phyloP scores from a whole-genome alignment of 768 basidiomycete genomes.

The Daedalea quercina region DNA sequence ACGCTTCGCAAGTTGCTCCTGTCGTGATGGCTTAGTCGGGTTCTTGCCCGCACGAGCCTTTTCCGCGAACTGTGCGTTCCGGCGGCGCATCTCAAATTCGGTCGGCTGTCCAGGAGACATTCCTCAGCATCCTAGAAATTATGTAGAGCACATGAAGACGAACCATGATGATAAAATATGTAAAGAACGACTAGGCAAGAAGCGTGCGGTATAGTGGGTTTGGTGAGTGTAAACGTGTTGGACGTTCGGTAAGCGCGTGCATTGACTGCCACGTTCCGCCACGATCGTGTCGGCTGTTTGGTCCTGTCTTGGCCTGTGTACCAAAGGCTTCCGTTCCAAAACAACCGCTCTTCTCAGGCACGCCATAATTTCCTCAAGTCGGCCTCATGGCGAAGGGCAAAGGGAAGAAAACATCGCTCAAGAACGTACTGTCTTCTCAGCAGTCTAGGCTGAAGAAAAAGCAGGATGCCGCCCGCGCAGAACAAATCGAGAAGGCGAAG shows the following conservation, averaged over 20 bases:
- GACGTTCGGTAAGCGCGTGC: background rate
- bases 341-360: constrained; percentile 11
- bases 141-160: background rate
- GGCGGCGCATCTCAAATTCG: constrained; percentile 75
- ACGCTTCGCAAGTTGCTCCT: constrained; percentile 62
- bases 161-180: constrained; percentile 24
- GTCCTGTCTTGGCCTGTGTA: constrained; percentile 8
- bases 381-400: constrained; percentile 20
- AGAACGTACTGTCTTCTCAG: constrained; percentile 62
- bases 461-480: constrained; percentile 43
- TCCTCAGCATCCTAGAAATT: constrained; percentile 1
- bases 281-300: constrained; percentile 9
- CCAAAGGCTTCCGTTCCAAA: constrained; percentile 19
- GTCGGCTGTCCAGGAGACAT: constrained; percentile 53
- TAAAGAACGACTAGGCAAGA: constrained; percentile 26
- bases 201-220: background rate
- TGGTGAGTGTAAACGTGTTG: background rate
- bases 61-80: constrained; percentile 75
- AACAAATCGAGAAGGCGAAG: constrained; percentile 38
- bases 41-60: constrained; percentile 73
- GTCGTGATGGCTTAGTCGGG: constrained; percentile 61
- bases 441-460: constrained; percentile 61
- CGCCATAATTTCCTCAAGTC: background rate
- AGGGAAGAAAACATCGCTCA: constrained; percentile 47
- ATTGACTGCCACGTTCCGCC: background rate